Base-by-base conservation (phyloP, 768 basidiomycete species). In the Amanita thiersii region DNA sequence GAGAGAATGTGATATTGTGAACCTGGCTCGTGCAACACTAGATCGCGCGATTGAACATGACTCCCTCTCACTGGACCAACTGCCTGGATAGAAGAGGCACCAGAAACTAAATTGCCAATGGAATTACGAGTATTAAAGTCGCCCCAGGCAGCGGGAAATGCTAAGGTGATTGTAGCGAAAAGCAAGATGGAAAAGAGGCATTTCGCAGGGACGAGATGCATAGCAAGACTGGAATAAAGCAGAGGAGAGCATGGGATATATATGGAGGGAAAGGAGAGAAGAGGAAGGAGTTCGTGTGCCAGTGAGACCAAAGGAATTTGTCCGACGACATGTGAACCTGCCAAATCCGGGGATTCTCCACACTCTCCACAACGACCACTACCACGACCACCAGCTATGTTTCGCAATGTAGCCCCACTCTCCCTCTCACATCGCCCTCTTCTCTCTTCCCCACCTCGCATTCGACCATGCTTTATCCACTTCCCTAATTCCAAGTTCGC, bases 91-190 rank as follows among this genome's bases (percentile, higher is more conserved):
- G 56, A 58, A 0, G 69, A 58, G n/a, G 65, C 52, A 7, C 64
- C 60, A 25, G 69, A 63, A 14, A 73, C 67, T 10, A 73, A 54
- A 29, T 61, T 61, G 14, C 59, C 58, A 17, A 72, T 68, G 7
- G 64, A 57, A 28, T 56, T 51, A 24, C 62, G 57, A 11, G 60
- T 51, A 14, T 30, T 33, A 17, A 42, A 18, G 23, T 42, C 66
- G 19, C 68, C 63, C 57, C 66, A 72, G 14, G 66, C n/a, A n/a
- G n/a, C 64, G 10, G 72, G 70, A 34, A 72, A 50, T 2, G 63
- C 62, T 15, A 47, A 23, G 14, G 61, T 62, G 10, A 55, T 44
- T n/a, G n/a, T 25, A 48, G 46, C 31, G 51, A 50, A 9, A 47
- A 51, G 45, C 53, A 57, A 38, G 42, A 61, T 33, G 26, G 55